These are phyloP conservation scores for Hygrophila difformis DNA, from an alignment of 257 asterid genomes.

Conservation along the genomic window DNA sequence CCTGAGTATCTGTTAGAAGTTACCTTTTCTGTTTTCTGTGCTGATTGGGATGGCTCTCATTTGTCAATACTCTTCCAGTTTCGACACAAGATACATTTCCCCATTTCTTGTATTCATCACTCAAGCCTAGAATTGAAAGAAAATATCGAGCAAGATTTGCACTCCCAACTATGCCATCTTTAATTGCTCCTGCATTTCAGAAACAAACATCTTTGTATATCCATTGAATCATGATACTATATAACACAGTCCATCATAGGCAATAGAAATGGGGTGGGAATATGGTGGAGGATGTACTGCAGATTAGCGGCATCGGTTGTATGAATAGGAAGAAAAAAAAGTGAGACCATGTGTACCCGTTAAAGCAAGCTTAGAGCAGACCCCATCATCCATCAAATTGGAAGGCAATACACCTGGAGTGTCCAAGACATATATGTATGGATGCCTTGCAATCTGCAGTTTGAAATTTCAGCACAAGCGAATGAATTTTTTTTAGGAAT, in stretches of 20 bases:
- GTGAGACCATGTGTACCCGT: constrained; percentile 53
- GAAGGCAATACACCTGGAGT: constrained; percentile 76
- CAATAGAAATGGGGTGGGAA: background rate
- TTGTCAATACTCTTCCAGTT: constrained; percentile 13
- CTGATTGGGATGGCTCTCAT: constrained; percentile 16
- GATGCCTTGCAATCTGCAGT: constrained; percentile 83
- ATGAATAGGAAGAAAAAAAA: background rate
- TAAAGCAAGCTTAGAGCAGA: constrained; percentile 75
- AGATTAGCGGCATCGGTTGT: too few relatives aligned
- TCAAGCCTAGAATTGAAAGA: constrained; percentile 48
- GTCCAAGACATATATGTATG: constrained; percentile 71
- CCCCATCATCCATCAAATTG: constrained; percentile 36
- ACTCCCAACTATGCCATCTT: constrained; percentile 52
- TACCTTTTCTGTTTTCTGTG: constrained; percentile 35
- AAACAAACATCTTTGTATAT: constrained; percentile 2
- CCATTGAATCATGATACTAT: background rate
- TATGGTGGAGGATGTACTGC: background rate
- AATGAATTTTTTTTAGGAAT: background rate
- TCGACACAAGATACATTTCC: constrained; percentile 31
- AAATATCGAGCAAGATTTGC: constrained; percentile 51
- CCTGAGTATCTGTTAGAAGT: constrained; percentile 78
- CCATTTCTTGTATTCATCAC: constrained; percentile 77
- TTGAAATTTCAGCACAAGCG: background rate
- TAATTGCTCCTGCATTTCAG: constrained; percentile 51
- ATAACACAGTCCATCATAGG: background rate